Base-by-base conservation (phyloP, 2,329 filamentous ascomycete species). In the Chaetomium sp. region DNA sequence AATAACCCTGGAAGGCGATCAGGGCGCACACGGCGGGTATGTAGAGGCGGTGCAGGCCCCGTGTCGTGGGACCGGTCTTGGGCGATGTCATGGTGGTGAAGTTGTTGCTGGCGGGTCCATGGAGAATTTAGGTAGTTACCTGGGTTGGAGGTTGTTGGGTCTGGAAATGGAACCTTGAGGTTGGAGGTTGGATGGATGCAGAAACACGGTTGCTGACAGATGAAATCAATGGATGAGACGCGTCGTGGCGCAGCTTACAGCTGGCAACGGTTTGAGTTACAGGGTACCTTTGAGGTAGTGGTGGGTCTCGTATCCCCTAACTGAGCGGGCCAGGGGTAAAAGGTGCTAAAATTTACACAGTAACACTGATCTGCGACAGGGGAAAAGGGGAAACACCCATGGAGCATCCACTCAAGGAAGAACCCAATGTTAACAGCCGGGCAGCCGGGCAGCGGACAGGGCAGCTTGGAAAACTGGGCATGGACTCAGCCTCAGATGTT, bases 1-100 rank as follows among this genome's bases (percentile, higher is more conserved):
- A 84, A 78, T 90, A 92, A 66, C 86, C 85, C 3, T 93, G 83
- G 73, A 92, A 91, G 60, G 78, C 73, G 65, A 93, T 90, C 16
- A 94, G 78, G 8, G 81, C 62, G 68, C 86, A 87, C 53, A 90
- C 89, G 64, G 81, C 83, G 16, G 90, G 89, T n/a, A 93, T 85
- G 65, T 89, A 88, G 59, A 92, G 79, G 57, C 77, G 75, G 72
- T 84, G 81, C 66, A 86, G 78, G 75, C 72, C 78, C 75, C 66
- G 71, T 75, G 68, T 64, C 74, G 73, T 79, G 68, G 76, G 76
- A 47, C 75, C 75, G 25, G 76, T 76, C 56, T 70, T 66, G 54
- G 67, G 64, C 38, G 67, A 54, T 50, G 64, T 65, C 69, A 71
- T 73, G 56, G 65, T 42, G 67, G 12, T 16, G 50, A 42, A 56